Evolutionary conservation across 495 filamentous ascomycete species (phyloP).

Genomic region (Penicillium argentinense): DNA sequence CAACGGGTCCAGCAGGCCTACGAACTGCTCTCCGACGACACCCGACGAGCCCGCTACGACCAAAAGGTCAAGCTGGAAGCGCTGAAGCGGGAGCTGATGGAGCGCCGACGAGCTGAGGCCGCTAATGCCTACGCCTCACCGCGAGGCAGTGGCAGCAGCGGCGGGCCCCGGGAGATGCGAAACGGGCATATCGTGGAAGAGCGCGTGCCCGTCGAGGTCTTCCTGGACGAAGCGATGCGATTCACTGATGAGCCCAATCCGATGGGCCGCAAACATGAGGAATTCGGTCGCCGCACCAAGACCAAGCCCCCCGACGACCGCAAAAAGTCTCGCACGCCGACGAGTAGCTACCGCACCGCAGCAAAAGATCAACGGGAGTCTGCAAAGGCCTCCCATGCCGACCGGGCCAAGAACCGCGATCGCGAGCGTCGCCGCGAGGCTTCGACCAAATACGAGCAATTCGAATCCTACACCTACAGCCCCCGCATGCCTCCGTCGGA

Average conservation of each 20-base stretch:
- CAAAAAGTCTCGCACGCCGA: conserved; percentile 36
- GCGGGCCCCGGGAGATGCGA: conserved; percentile 39
- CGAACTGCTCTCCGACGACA: conserved; percentile 82
- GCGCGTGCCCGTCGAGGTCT: conserved; percentile 38
- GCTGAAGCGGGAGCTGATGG: conserved; percentile 51
- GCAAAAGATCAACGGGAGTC: conserved; percentile 35
- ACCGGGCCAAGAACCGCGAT: conserved; percentile 46
- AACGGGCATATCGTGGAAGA: conserved; percentile 49
- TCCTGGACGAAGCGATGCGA: conserved; percentile 40
- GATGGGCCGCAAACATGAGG: conserved; percentile 43
- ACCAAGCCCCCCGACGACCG: conserved; percentile 35
- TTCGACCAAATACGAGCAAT: conserved; percentile 44
- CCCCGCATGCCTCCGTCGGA: conserved; percentile 26
- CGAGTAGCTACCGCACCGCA: conserved; percentile 21
- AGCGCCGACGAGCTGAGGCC: conserved; percentile 34
- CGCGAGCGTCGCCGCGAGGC: conserved; percentile 51
- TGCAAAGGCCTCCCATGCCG: conserved; percentile 31
- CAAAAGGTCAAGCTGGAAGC: conserved; percentile 65
- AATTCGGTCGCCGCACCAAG: conserved; percentile 38
- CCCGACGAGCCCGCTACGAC: conserved; percentile 71
- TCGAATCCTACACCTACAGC: conserved; percentile 26
- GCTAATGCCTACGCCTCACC: conserved; percentile 20
- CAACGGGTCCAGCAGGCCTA: conserved; percentile 93
- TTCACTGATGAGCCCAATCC: conserved; percentile 39
- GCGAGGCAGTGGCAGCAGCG: conserved; percentile 22